phyloP scores from a whole-genome alignment of 768 basidiomycete species.

The Hypsizygus marmoreus region DNA sequence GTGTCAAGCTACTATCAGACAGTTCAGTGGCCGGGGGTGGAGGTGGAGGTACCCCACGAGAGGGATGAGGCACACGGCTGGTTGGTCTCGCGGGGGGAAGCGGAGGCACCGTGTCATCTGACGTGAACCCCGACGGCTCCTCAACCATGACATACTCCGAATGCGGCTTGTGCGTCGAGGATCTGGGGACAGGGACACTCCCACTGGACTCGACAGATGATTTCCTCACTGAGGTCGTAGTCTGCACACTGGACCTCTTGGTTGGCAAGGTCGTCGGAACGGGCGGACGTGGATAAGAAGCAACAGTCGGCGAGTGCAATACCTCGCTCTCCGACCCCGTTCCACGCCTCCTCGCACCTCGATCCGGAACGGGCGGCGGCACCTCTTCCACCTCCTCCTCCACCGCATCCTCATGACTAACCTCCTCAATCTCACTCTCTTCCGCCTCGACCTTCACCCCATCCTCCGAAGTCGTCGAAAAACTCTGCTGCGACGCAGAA shows the following conservation, averaged over 20 bases:
- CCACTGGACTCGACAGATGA: conserved; percentile 34
- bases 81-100: conserved; percentile 50
- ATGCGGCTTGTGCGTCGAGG: conserved; percentile 29
- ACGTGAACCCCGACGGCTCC: conserved; percentile 40
- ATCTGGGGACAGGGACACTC: conserved; percentile 22
- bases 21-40: conserved; percentile 28
- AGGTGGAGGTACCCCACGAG: conserved; percentile 32
- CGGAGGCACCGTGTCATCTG: conserved; percentile 39
- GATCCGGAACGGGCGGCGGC: conserved; percentile 58
- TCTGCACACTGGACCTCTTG: conserved; percentile 40
- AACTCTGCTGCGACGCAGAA: conserved; percentile 29
- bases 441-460: conserved; percentile 67
- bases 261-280: conserved; percentile 39
- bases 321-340: conserved; percentile 19
- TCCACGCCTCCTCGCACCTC: conserved; percentile 28
- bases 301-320: conserved; percentile 25
- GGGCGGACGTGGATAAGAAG: conserved; percentile 54
- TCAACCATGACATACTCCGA: conserved; percentile 70
- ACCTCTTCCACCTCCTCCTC: conserved; percentile 45
- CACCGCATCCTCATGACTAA: conserved; percentile 54
- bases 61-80: conserved; percentile 41
- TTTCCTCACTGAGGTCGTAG: conserved; percentile 34
- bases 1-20: conserved; percentile 43
- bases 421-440: conserved; percentile 74
- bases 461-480: conserved; percentile 54